A percentile compares a stretch with the other conserved stretches of the same genome.
phyloP scores from a whole-genome alignment of 2,329 filamentous ascomycete species.

The Alternaria sp. region DNA sequence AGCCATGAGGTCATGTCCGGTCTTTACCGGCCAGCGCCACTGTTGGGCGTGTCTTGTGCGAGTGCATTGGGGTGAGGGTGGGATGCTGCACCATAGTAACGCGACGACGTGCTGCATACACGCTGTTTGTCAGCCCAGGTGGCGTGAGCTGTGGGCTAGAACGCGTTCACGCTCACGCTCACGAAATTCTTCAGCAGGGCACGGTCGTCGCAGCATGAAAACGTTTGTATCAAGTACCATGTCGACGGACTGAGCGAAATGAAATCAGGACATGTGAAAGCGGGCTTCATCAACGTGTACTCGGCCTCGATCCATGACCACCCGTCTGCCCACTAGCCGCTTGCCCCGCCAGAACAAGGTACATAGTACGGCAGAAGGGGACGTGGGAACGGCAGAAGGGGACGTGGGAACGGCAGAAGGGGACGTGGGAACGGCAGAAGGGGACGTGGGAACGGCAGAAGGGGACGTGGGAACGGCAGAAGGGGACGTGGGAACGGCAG shows the following conservation, averaged over 20 bases:
- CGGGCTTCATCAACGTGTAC: background rate
- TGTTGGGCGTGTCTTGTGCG: conserved; percentile 22
- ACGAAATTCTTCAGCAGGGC: background rate
- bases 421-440: background rate
- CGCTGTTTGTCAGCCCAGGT: conserved; percentile 29
- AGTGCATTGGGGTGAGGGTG: conserved; percentile 20
- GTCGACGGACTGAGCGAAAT: background rate
- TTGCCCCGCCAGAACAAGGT: background rate
- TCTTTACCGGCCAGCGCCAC: conserved; percentile 18
- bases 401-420: background rate
- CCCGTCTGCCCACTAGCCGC: conserved; percentile 2
- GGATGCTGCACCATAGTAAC: conserved; percentile 22
- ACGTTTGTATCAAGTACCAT: background rate
- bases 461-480: background rate
- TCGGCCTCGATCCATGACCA: background rate
- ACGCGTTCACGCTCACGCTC: background rate
- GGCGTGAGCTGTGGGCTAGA: conserved; percentile 27
- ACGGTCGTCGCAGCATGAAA: background rate
- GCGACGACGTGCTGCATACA: conserved; percentile 25
- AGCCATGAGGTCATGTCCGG: conserved; percentile 24
- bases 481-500: background rate
- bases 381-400: background rate
- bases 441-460: background rate
- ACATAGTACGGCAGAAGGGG: background rate
- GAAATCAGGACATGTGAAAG: background rate